Conservation (phyloP, 257 asterid genomes). For the Primulina huaijiensis region DNA sequence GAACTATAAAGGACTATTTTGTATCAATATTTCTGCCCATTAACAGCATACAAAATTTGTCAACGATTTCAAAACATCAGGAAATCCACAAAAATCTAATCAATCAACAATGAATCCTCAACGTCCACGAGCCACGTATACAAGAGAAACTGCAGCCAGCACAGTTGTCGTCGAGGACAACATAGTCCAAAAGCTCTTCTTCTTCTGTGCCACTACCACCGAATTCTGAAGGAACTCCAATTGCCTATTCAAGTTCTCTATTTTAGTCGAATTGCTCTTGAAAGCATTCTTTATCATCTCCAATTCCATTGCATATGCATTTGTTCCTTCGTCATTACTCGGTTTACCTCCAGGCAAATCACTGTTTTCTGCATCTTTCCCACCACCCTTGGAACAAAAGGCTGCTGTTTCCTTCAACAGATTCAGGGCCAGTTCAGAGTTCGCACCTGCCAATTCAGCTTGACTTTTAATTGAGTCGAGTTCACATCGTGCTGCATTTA, state of each 20-base stretch:
- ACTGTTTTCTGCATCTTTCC: slow-evolving; percentile 7
- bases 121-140: slow-evolving; percentile 57
- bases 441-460: slow-evolving; percentile 37
- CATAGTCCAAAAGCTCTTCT: slow-evolving; percentile 66
- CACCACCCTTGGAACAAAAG: slow-evolving; percentile 39
- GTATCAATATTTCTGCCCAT: too few relatives aligned
- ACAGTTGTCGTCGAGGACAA: slow-evolving; percentile 71
- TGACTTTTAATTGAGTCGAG: slow-evolving; percentile 37
- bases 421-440: slow-evolving; percentile 40
- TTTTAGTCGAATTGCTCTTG: slow-evolving; percentile 39
- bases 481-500: slow-evolving; percentile 33
- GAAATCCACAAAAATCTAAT: not conserved
- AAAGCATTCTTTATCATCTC: slow-evolving; percentile 60
- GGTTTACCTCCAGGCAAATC: slow-evolving; percentile 11
- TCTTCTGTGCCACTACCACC: slow-evolving; percentile 55
- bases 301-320: slow-evolving; percentile 36
- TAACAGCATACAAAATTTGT: not conserved
- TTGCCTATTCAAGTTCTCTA: slow-evolving; percentile 58
- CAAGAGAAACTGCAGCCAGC: slow-evolving; percentile 60
- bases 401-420: slow-evolving; percentile 54
- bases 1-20: not conserved
- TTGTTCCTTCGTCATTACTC: slow-evolving; percentile 34
- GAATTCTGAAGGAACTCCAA: slow-evolving; percentile 43
- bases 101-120: slow-evolving; percentile 20
- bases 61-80: not conserved